These are phyloP conservation scores for Fusarium coffeatum DNA, from an alignment of 2,329 filamentous ascomycete genomes.

Conservation along the genomic window DNA sequence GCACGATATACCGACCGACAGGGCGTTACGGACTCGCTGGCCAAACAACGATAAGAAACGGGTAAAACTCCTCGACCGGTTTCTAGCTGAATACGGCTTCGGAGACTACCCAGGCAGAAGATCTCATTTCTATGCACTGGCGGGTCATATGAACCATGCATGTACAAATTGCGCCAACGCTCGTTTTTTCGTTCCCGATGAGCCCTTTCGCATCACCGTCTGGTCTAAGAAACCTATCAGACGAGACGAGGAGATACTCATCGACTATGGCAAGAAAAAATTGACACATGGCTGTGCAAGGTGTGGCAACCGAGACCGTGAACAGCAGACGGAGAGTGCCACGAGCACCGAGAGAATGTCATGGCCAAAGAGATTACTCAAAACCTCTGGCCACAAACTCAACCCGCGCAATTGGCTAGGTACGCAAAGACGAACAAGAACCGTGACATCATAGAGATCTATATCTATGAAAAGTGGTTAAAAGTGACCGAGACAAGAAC, in stretches of 20 bases:
- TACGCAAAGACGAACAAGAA: neutral
- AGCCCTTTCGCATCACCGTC: constrained; percentile 37
- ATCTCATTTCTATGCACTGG: constrained; percentile 37
- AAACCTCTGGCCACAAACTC: neutral
- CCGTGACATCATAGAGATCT: neutral
- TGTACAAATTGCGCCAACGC: constrained; percentile 49
- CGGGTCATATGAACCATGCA: constrained; percentile 50
- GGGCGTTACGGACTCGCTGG: neutral
- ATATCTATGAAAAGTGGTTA: neutral
- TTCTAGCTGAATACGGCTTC: constrained; percentile 43
- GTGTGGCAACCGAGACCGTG: constrained; percentile 18
- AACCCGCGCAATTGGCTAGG: neutral
- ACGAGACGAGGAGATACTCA: constrained; percentile 51
- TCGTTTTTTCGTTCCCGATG: constrained; percentile 9
- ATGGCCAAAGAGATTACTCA: neutral
- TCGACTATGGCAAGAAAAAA: constrained; percentile 50
- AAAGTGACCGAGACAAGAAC: neutral
- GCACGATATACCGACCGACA: constrained; percentile 3
- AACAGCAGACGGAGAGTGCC: neutral
- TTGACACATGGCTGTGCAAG: constrained; percentile 46
- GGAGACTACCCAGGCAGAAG: constrained; percentile 6
- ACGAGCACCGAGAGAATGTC: no score
- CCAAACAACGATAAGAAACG: neutral
- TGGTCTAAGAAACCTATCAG: constrained; percentile 31
- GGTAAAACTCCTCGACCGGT: neutral